A percentile compares a stretch with the other conserved stretches of the same genome.
Conservation (phyloP, 352 stramenopile genomes). For the Pythium phragmiticola region DNA sequence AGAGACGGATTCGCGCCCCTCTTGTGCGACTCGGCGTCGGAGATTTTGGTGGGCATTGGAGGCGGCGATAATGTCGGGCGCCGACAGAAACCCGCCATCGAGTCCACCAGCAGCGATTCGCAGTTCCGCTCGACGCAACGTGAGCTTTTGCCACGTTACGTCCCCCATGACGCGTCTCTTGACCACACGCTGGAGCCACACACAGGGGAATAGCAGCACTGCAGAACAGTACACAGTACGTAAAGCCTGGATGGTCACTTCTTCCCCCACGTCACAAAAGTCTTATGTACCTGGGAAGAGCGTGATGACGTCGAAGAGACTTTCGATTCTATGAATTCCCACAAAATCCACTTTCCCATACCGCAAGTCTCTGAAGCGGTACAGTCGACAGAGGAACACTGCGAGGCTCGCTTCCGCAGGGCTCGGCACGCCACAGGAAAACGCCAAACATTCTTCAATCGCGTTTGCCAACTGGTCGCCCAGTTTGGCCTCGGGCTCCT, state of each 20-base stretch:
- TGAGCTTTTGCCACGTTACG: slow-evolving; percentile 45
- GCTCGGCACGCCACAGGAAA: slow-evolving; percentile 42
- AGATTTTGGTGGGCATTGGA: slow-evolving; percentile 18
- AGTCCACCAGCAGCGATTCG: slow-evolving; percentile 22
- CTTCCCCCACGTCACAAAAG: not conserved
- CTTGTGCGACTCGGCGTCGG: not conserved
- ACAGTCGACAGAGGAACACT: slow-evolving; percentile 14
- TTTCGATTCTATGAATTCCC: slow-evolving; percentile 34
- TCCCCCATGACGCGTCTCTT: slow-evolving; percentile 43
- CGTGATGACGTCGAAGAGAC: slow-evolving; percentile 35
- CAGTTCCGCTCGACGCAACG: slow-evolving; percentile 38
- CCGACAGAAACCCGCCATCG: slow-evolving; percentile 29
- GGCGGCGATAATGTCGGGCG: slow-evolving; percentile 40
- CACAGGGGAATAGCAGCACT: slow-evolving; percentile 65
- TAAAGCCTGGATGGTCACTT: not conserved
- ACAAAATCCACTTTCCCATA: slow-evolving; percentile 10
- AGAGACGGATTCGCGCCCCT: not conserved
- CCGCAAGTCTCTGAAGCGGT: not conserved
- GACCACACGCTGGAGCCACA: slow-evolving; percentile 58
- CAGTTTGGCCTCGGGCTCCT: not conserved
- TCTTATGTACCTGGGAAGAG: slow-evolving; percentile 53
- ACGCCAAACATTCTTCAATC: slow-evolving; percentile 41
- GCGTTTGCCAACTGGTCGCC: slow-evolving; percentile 7
- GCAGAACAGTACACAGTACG: slow-evolving; percentile 3
- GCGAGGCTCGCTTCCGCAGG: slow-evolving; percentile 16